phyloP scores from a whole-genome alignment of 2,329 filamentous ascomycete species.

The Fusarium verticillioides region DNA sequence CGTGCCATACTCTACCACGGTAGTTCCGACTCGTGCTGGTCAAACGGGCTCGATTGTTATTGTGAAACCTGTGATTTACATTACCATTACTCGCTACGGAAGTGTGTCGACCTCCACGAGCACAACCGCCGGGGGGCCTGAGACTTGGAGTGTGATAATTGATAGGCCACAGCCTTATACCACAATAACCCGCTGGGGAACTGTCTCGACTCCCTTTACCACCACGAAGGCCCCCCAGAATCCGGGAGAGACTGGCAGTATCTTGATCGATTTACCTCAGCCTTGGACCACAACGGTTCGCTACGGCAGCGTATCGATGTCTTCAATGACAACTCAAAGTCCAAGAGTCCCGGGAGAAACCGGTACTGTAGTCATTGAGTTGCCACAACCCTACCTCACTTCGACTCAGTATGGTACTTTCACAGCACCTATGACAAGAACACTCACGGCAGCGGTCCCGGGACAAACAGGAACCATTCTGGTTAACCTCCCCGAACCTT shows the following conservation, averaged over 20 bases:
- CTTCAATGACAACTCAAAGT: not conserved
- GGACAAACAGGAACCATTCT: slow-evolving; percentile 7
- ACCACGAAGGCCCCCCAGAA: not conserved
- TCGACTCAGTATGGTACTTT: not conserved
- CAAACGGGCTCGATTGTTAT: not conserved
- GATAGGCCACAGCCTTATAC: not conserved
- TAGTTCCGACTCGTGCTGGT: not conserved
- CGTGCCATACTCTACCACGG: not conserved
- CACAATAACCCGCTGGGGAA: not conserved
- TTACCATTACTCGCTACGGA: slow-evolving; percentile 6
- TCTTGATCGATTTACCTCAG: slow-evolving; percentile 3
- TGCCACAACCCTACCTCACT: not conserved
- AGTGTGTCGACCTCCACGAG: not conserved
- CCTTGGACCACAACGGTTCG: not conserved
- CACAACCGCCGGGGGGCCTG: not conserved
- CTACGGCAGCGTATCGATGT: not conserved
- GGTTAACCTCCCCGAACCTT: slow-evolving; percentile 7
- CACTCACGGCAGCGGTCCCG: not conserved
- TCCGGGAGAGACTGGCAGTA: not conserved
- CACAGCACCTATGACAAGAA: not conserved
- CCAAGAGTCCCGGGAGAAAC: not conserved
- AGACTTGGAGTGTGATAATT: not conserved
- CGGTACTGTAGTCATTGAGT: not conserved
- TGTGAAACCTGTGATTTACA: not conserved
- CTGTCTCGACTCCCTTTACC: not conserved